Conservation (phyloP, 2,329 filamentous ascomycete genomes). For the Fusarium buxicola region DNA sequence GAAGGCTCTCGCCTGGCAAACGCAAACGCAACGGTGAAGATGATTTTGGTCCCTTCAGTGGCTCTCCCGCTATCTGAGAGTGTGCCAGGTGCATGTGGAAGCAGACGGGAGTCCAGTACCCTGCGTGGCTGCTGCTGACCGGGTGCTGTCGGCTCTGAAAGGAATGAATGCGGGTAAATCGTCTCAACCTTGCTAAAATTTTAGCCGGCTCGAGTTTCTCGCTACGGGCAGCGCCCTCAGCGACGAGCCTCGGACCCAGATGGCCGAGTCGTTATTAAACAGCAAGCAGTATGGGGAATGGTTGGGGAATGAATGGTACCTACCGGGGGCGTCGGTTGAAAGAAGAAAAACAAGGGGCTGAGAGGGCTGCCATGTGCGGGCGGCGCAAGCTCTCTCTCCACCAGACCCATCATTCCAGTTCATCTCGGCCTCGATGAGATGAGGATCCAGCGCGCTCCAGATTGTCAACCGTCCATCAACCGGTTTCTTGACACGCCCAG, state of each 20-base stretch:
- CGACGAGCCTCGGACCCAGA: conserved; percentile 34
- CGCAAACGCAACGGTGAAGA: not conserved
- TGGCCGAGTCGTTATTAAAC: conserved; percentile 26
- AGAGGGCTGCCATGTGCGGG: conserved; percentile 37
- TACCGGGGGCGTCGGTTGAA: conserved; percentile 24
- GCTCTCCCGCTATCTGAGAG: not conserved
- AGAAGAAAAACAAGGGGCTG: conserved; percentile 29
- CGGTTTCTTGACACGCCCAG: not conserved
- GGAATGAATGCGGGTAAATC: conserved; percentile 37
- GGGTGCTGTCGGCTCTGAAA: conserved; percentile 6
- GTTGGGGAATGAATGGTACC: conserved; percentile 17
- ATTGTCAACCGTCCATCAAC: not conserved
- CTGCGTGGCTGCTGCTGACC: not conserved
- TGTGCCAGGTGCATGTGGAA: not conserved
- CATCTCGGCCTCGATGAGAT: conserved; percentile 22
- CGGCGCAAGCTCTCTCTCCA: conserved; percentile 33
- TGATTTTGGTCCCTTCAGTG: not conserved
- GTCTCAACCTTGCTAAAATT: conserved; percentile 33
- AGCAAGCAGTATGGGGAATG: conserved; percentile 23
- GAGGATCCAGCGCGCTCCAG: conserved; percentile 2
- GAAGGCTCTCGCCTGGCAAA: not conserved
- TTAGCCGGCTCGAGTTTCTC: conserved; percentile 16
- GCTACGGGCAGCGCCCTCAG: conserved; percentile 44
- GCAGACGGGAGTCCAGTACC: not conserved
- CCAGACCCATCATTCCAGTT: conserved; percentile 28